phyloP scores from a whole-genome alignment of 1,284 basidiomycete genomes.

The Veloporphyrellus conicus region DNA sequence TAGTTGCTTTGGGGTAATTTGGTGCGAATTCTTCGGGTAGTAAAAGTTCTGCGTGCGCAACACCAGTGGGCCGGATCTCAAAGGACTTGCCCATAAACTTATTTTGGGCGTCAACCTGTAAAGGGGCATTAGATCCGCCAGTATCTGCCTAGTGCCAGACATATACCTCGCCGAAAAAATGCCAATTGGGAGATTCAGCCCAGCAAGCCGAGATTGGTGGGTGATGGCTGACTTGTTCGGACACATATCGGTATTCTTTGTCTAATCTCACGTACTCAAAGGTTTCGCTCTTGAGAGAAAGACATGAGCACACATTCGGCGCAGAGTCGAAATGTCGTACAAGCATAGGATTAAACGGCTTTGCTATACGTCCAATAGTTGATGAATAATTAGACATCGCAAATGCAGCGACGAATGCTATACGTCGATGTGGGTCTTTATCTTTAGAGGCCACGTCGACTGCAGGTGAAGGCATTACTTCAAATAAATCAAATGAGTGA shows the following conservation, averaged over 20 bases:
- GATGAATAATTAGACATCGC: slow-evolving; percentile 98
- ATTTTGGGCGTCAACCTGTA: slow-evolving; percentile 83
- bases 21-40: slow-evolving; percentile 66
- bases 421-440: slow-evolving; percentile 73
- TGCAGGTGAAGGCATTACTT: slow-evolving; percentile 27
- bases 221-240: slow-evolving; percentile 95
- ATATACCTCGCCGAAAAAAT: slow-evolving; percentile 84
- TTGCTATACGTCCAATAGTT: slow-evolving; percentile 92
- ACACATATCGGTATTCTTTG: slow-evolving; percentile 87
- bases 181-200: slow-evolving; percentile 86
- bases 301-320: slow-evolving; percentile 1
- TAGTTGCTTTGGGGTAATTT: slow-evolving; percentile 52
- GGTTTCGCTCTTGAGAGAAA: slow-evolving; percentile 65
- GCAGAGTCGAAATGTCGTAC: slow-evolving; percentile 34
- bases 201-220: slow-evolving; percentile 97
- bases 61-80: slow-evolving; percentile 92
- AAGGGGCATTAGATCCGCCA: background rate
- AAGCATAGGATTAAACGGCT: slow-evolving; percentile 92
- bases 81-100: slow-evolving; percentile 96
- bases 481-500: background rate
- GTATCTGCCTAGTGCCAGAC: background rate
- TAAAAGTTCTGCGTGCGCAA: slow-evolving; percentile 85
- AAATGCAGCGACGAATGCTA: slow-evolving; percentile 94
- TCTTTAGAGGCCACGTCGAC: slow-evolving; percentile 83
- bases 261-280: slow-evolving; percentile 92